phyloP scores from a whole-genome alignment of 192 early-diverging fungal species.

The Entomortierella beljakovae region DNA sequence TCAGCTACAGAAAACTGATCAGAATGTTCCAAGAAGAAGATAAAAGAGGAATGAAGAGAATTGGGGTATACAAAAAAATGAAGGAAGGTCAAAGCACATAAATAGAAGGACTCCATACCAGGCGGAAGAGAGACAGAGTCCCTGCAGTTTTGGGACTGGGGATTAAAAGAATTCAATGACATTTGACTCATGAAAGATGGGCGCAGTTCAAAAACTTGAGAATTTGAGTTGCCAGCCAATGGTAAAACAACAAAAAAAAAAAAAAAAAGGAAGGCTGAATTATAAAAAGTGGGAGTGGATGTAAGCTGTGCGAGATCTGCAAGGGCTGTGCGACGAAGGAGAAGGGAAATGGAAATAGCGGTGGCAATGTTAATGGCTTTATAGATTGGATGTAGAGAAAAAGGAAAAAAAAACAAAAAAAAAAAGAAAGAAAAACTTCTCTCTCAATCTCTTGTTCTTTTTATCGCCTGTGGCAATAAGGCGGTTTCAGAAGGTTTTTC shows the following conservation, averaged over 20 bases:
- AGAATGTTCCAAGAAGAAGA: background rate
- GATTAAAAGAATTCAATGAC: background rate
- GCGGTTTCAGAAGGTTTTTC: background rate
- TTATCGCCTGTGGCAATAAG: background rate
- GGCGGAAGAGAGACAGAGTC: slow-evolving; percentile 8
- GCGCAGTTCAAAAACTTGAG: background rate
- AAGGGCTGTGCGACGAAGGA: background rate
- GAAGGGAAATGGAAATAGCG: slow-evolving; percentile 2
- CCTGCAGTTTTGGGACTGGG: slow-evolving; percentile 10
- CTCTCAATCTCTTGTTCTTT: slow-evolving; percentile 3
- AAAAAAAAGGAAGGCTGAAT: background rate
- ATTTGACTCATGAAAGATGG: background rate
- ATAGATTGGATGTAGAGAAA: background rate
- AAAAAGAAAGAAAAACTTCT: background rate
- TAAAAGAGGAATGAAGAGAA: background rate
- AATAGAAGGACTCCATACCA: slow-evolving; percentile 1
- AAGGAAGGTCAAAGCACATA: background rate
- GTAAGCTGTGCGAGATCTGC: background rate
- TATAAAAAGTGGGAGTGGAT: background rate
- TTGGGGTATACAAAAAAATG: too few species aligned
- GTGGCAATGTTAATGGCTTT: background rate
- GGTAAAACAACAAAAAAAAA: too few species aligned
- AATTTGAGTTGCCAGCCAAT: too few species aligned
- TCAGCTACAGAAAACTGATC: background rate
- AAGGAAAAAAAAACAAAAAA: slow-evolving; percentile 6